A percentile compares a stretch with the other conserved stretches of the same genome.
These are phyloP conservation scores for Collybia mongolica DNA, from an alignment of 768 basidiomycete species.

Conservation along the genomic window DNA sequence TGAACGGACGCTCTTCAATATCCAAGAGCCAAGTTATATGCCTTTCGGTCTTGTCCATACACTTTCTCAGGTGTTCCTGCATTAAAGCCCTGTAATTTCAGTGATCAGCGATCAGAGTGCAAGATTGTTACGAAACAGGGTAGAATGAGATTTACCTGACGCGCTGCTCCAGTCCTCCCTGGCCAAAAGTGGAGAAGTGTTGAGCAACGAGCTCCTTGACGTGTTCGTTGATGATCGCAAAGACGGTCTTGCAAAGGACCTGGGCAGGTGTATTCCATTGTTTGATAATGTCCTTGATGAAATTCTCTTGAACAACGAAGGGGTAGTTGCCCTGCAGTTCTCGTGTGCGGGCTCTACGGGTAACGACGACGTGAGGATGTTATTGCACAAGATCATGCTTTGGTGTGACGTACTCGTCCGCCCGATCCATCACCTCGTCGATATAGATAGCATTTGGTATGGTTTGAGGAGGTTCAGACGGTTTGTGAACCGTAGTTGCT, in stretches of 20 bases:
- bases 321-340: constrained; percentile 71
- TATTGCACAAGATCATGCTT: too few relatives aligned
- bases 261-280: constrained; percentile 51
- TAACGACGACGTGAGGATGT: not conserved
- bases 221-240: constrained; percentile 34
- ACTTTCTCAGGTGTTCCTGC: constrained; percentile 46
- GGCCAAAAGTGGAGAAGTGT: constrained; percentile 53
- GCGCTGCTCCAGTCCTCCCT: constrained; percentile 49
- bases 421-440: constrained; percentile 49
- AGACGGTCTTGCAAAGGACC: constrained; percentile 39
- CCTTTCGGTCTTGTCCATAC: constrained; percentile 34
- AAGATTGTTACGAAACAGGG: not conserved
- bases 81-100: constrained; percentile 42
- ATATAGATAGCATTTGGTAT: constrained; percentile 37
- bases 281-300: constrained; percentile 41
- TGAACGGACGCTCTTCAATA: constrained; percentile 43
- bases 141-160: constrained; percentile 30
- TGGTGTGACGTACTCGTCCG: constrained; percentile 39
- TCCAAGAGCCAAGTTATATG: constrained; percentile 45
- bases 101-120: not conserved
- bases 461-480: not conserved
- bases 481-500: too few relatives aligned
- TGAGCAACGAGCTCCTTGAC: constrained; percentile 39
- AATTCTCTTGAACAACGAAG: constrained; percentile 53
- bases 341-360: constrained; percentile 60